Conservation (phyloP, 2,329 filamentous ascomycete species). For the Clonostachys rhizophaga region DNA sequence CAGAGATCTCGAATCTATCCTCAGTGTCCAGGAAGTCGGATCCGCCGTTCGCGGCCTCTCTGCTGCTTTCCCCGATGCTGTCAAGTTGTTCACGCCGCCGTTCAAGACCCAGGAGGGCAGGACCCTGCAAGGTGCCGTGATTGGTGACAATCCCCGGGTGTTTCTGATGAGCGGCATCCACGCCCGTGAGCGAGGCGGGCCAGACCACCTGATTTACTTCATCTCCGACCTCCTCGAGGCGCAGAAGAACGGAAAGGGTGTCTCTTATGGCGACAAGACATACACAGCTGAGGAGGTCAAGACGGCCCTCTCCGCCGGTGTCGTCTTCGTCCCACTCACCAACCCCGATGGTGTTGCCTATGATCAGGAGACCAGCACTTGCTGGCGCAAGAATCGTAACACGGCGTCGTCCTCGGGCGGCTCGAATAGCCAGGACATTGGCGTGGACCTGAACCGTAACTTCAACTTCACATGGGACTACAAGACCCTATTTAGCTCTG, state of each 20-base stretch:
- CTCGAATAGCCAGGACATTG: constrained; percentile 14
- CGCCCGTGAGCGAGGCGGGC: constrained; percentile 51
- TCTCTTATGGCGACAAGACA: constrained; percentile 44
- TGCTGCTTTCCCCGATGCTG: constrained; percentile 23
- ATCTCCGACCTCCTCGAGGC: constrained; percentile 51
- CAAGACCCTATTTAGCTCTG: constrained; percentile 30
- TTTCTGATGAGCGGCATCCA: constrained; percentile 51
- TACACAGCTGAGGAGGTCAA: constrained; percentile 48
- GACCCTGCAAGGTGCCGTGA: constrained; percentile 29
- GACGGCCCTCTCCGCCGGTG: constrained; percentile 43
- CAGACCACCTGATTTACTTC: constrained; percentile 54
- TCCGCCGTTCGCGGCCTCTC: constrained; percentile 36
- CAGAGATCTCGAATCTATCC: constrained; percentile 31
- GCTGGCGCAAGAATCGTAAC: constrained; percentile 55
- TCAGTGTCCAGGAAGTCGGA: constrained; percentile 38
- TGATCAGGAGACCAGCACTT: constrained; percentile 41
- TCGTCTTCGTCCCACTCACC: constrained; percentile 46
- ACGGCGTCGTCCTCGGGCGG: constrained; percentile 22
- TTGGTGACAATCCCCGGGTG: constrained; percentile 42
- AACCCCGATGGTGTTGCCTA: constrained; percentile 50
- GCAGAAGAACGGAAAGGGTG: constrained; percentile 37
- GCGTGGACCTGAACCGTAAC: constrained; percentile 52
- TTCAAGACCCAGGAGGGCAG: constrained; percentile 36
- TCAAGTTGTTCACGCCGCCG: constrained; percentile 34
- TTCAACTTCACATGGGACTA: constrained; percentile 56